Percentiles rank a stretch among this genome's conserved stretches.
Conservation (phyloP, 768 basidiomycete genomes). For the Filobasidium floriforme region DNA sequence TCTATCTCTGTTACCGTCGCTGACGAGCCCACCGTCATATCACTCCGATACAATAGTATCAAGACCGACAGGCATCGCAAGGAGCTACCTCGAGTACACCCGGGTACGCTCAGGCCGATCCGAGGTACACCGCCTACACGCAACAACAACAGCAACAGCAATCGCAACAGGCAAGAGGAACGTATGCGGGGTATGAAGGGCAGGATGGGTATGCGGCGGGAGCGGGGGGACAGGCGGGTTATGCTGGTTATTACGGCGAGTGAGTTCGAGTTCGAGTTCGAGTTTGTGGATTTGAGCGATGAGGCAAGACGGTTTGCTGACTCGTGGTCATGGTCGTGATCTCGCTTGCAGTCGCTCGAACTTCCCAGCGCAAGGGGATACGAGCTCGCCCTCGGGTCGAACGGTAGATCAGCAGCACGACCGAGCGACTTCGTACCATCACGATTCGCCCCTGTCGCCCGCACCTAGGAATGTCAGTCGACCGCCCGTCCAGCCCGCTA, state of each 20-base stretch:
- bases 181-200: neutral
- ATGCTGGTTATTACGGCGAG: neutral
- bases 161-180: neutral
- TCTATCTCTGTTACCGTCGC: neutral
- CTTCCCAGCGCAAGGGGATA: neutral
- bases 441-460: constrained; percentile 4
- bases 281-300: neutral
- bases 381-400: neutral
- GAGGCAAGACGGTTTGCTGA: neutral
- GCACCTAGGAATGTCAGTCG: constrained; percentile 3
- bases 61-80: constrained; percentile 1
- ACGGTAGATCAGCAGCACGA: neutral
- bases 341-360: neutral
- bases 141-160: constrained; percentile 13
- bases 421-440: neutral
- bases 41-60: neutral
- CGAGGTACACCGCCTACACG: constrained; percentile 15
- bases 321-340: neutral
- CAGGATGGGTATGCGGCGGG: neutral
- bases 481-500: neutral
- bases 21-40: neutral
- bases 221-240: neutral
- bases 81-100: neutral
- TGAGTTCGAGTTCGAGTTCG: neutral
- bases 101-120: constrained; percentile 4